Base-by-base conservation (phyloP, 768 basidiomycete species). In the Termitomyces sp. region DNA sequence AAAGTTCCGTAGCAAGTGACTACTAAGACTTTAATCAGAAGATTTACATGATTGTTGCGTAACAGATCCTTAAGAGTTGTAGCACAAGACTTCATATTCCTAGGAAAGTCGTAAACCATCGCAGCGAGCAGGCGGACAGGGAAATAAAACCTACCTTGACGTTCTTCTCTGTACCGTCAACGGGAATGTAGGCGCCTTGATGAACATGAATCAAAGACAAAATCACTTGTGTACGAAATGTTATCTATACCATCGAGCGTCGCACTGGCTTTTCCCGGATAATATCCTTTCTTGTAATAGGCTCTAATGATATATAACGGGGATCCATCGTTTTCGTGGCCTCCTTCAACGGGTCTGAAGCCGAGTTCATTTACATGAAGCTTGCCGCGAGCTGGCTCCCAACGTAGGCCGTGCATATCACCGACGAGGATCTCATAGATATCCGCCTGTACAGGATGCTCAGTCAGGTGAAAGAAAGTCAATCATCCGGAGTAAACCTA, bases 381-480 rank as follows among this genome's bases (percentile, higher is more conserved):
- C 6, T 64, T 67, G 28, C 84, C 85, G 35, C 69, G 68, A 49
- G 68, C 61, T 49, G 73, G 59, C 0, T 86, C 82, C 88, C 88
- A 91, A 49, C 62, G 73, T 53, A 91, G 67, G 26, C 75, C 84
- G 3, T 66, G 68, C 60, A 74, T 70, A 63, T 89, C 74, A 1
- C 85, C 88, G 17, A 89, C 71, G n/a, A 91, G 83, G 46, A 90
- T 77, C 64, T 91, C 88, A 62, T 82, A 90, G 35, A 73, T 75
- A 30, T 75, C 78, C 35, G 84, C 40, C 87, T 89, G 61, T 9
- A n/a, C 44, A 53, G 23, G 12, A 49, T 46, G 31, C 49, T n/a
- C 21, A 53, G 31, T 35, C 42, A 46, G 9, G 19, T 19, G 19
- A 55, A 38, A 5, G 21, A 31, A 37, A 50, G 38, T 33, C 37